Evolutionary conservation across 164 flowering plant species (phyloP).

Genomic region (Paratinospora sagittata): DNA sequence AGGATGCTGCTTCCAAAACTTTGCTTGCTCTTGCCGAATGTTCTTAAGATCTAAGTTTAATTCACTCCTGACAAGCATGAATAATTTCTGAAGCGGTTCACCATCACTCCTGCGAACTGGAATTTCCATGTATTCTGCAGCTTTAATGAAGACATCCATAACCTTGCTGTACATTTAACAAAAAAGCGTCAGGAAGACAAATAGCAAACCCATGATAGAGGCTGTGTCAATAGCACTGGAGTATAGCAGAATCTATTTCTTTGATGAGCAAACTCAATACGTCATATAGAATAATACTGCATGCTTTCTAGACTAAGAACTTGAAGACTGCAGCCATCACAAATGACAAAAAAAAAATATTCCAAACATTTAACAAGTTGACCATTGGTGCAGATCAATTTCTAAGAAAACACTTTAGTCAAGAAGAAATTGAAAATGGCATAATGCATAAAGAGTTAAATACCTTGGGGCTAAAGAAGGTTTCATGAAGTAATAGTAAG

Average conservation of each 20-base stretch:
- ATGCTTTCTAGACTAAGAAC: not conserved
- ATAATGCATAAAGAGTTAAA: not conserved
- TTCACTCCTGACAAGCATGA: conserved; percentile 82
- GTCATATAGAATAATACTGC: not conserved
- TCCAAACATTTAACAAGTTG: not conserved
- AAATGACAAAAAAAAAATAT: not conserved
- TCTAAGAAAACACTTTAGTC: not conserved
- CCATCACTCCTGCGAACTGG: conserved; percentile 88
- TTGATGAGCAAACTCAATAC: no score
- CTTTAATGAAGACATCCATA: conserved; percentile 89
- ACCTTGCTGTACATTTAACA: conserved; percentile 64
- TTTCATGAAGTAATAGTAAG: conserved; percentile 80
- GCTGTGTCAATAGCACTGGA: not conserved
- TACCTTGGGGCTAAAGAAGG: conserved; percentile 98
- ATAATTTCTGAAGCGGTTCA: conserved; percentile 88
- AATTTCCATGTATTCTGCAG: conserved; percentile 92
- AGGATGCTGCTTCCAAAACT: conserved; percentile 98
- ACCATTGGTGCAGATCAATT: not conserved
- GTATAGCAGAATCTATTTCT: no score
- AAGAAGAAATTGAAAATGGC: not conserved
- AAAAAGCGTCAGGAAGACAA: conserved; percentile 6
- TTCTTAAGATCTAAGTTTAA: conserved; percentile 86
- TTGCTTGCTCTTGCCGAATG: conserved; percentile 90
- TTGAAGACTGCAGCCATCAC: not conserved
- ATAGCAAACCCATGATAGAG: not conserved